Conservation (phyloP, 371 early-diverging fungal species). For the Aphelidium insulamus region DNA sequence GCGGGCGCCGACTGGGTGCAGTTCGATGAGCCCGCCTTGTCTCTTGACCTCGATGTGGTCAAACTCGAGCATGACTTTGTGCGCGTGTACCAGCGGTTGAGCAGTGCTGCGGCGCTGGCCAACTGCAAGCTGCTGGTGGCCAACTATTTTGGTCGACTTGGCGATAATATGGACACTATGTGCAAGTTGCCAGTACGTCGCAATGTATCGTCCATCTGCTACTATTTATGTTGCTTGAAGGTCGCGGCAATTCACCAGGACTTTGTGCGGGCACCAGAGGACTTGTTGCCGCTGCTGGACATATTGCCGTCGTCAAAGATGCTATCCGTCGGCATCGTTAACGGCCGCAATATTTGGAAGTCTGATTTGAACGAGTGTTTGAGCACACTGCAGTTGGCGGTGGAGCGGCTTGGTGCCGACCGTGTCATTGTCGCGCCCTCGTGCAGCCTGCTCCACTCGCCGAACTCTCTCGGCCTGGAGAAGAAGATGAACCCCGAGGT, state of each 20-base stretch:
- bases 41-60: conserved; percentile 38
- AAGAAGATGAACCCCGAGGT: conserved; percentile 52
- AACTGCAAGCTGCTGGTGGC: conserved; percentile 51
- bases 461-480: conserved; percentile 67
- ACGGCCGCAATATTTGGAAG: conserved; percentile 96
- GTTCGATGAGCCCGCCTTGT: conserved; percentile 75
- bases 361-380: conserved; percentile 39
- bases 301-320: conserved; percentile 24
- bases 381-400: conserved; percentile 35
- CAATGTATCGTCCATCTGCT: too few species aligned
- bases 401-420: conserved; percentile 29
- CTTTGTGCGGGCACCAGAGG: conserved; percentile 61
- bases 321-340: conserved; percentile 69
- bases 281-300: conserved; percentile 40
- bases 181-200: too few species aligned
- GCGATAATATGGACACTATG: conserved; percentile 22
- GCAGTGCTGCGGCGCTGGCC: conserved; percentile 18
- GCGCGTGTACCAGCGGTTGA: conserved; percentile 39
- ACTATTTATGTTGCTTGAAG: conserved; percentile 32
- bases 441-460: conserved; percentile 78
- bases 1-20: conserved; percentile 85
- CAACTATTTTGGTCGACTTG: conserved; percentile 81
- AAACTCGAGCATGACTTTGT: conserved; percentile 21
- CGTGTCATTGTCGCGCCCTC: conserved; percentile 64
- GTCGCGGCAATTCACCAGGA: conserved; percentile 75